Conservation (phyloP, 2,329 filamentous ascomycete genomes). For the Aspergillus proliferans region DNA sequence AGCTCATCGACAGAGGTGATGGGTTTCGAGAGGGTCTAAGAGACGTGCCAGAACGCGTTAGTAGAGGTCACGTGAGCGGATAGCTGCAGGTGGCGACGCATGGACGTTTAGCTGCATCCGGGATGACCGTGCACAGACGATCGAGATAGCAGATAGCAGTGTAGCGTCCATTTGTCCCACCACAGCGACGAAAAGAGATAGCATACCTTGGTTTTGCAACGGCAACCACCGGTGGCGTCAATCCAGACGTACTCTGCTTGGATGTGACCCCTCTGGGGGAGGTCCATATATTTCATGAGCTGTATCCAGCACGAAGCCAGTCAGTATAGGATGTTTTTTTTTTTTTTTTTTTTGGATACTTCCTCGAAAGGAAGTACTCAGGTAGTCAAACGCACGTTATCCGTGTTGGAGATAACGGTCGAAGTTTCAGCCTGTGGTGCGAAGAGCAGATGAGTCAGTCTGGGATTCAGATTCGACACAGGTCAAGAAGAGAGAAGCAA, state of each 20-base stretch:
- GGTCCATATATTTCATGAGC: slow-evolving; percentile 86
- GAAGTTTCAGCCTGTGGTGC: slow-evolving; percentile 31
- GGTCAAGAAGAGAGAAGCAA: not conserved
- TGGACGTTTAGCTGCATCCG: slow-evolving; percentile 3
- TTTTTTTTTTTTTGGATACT: not conserved
- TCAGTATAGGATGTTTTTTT: slow-evolving; percentile 32
- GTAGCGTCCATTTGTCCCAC: slow-evolving; percentile 1
- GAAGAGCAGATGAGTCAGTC: slow-evolving; percentile 25
- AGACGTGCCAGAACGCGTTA: slow-evolving; percentile 1
- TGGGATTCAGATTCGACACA: not conserved
- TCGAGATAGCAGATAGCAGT: not conserved
- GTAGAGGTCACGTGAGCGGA: slow-evolving; percentile 23
- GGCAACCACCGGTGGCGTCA: slow-evolving; percentile 72
- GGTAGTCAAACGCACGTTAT: slow-evolving; percentile 37
- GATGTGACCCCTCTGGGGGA: slow-evolving; percentile 80
- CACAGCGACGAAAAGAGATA: slow-evolving; percentile 5
- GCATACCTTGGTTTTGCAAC: slow-evolving; percentile 93
- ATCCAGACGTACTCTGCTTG: slow-evolving; percentile 99
- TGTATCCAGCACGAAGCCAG: slow-evolving; percentile 39
- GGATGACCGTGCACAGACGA: not conserved
- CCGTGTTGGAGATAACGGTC: slow-evolving; percentile 42
- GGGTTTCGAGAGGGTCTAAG: slow-evolving; percentile 58
- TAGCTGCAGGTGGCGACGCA: slow-evolving; percentile 17
- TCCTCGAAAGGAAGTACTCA: slow-evolving; percentile 3
- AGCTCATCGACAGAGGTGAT: slow-evolving; percentile 57